Evolutionary conservation across 2,329 filamentous ascomycete species (phyloP), one percentile per base, ranked within the genome.

Genomic region (Chrysosporium keratinophilum): DNA sequence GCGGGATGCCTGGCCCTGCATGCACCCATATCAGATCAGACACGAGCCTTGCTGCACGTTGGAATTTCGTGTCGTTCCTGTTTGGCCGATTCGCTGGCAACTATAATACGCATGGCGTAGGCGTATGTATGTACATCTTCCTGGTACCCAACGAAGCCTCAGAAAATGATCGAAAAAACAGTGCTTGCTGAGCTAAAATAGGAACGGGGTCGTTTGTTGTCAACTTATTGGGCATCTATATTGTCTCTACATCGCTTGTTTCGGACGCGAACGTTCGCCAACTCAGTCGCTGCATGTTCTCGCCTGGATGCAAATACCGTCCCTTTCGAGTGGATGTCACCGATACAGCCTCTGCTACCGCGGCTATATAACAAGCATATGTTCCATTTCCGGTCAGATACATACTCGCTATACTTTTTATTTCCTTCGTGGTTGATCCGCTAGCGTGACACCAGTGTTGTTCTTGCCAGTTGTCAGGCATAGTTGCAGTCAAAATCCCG

Each of bases 301-400:
- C 50, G 42, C 19, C 50, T 52, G 50, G 50, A 37, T 52, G 50
- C 17, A 31, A 52, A 52, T 52, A 31, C 40, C 33, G 50, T 31
- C 19, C 42, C 40, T 43, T 14, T 31, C 39, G 39, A 15, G 34
- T 51, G 19, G 20, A 52, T 19, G 43, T 52, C 50, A 40, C 50
- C 31, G 34, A 41, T 52, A 52, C 50, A 46, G n/a, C 42, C 14
- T 46, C 19, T 33, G n/a, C 23, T 19, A 33, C 33, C 40, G 33
- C 50, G 34, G 50, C 28, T 46, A 52, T 45, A 52, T 46, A 45
- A 31, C 41, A 7, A 19, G 7, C 14, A 34, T 40, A 52, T 52
- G 41, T 46, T 40, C 50, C 41, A 40, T 31, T 40, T 39, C 41
- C 17, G 39, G n/a, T 46, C 34, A 41, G 15, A 33, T 23, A 44